A percentile compares a stretch with the other conserved stretches of the same genome.
Evolutionary conservation across 2,329 filamentous ascomycete genomes (phyloP).

Genomic region (Fusarium sp.): DNA sequence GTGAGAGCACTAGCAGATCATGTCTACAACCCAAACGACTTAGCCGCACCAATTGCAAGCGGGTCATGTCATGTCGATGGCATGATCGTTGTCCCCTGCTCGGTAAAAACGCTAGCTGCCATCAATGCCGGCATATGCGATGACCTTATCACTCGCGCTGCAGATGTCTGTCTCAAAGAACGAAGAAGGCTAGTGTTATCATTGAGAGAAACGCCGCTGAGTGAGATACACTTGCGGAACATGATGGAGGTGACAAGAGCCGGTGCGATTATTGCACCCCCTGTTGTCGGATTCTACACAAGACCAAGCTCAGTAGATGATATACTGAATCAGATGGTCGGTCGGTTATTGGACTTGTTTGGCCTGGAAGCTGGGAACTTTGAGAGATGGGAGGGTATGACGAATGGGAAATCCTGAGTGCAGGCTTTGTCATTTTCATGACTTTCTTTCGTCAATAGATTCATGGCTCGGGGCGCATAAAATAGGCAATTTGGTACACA

Average conservation of each 20-base stretch:
- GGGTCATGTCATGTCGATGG: constrained; percentile 12
- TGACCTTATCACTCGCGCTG: constrained; percentile 6
- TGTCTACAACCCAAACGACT: constrained; percentile 53
- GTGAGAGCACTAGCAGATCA: constrained; percentile 51
- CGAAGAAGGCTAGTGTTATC: not conserved
- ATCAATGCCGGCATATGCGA: constrained; percentile 10
- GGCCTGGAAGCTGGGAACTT: constrained; percentile 2
- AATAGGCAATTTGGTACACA: not conserved
- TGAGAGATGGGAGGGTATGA: constrained; percentile 2
- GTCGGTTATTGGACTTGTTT: constrained; percentile 20
- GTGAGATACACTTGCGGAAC: constrained; percentile 18
- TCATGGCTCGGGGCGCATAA: not conserved
- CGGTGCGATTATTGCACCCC: constrained; percentile 16
- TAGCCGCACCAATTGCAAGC: constrained; percentile 47
- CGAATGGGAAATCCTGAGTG: not conserved
- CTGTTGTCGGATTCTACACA: constrained; percentile 17
- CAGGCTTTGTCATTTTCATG: not conserved
- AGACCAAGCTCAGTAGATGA: constrained; percentile 4
- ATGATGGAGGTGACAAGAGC: constrained; percentile 10
- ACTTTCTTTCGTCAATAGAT: not conserved
- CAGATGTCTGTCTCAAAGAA: constrained; percentile 22
- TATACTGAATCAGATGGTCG: constrained; percentile 17
- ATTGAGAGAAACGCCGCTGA: constrained; percentile 4
- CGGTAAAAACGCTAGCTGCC: constrained; percentile 6
- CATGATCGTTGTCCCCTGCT: constrained; percentile 18